These are phyloP conservation scores for Apiotrichum gamsii DNA, from an alignment of 1,284 basidiomycete genomes.

Conservation along the genomic window DNA sequence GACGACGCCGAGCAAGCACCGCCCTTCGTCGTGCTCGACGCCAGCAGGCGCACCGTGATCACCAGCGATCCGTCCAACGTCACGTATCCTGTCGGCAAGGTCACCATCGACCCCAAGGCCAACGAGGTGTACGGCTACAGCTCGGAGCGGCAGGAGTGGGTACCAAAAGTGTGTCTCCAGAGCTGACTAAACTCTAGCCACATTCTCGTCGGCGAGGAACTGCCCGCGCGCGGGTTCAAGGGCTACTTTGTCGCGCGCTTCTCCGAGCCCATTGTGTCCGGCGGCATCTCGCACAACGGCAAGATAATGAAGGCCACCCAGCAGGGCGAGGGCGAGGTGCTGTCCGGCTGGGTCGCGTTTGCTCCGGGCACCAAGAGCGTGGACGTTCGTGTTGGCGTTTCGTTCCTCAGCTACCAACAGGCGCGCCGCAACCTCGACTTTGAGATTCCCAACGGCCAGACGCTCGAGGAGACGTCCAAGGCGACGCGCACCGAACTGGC, in stretches of 20 bases:
- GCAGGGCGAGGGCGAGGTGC: slow-evolving; percentile 27
- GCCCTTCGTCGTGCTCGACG: slow-evolving; percentile 68
- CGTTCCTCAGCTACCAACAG: slow-evolving; percentile 70
- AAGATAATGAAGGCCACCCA: slow-evolving; percentile 20
- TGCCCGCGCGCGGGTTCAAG: slow-evolving; percentile 53
- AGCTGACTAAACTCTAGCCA: slow-evolving; percentile 29
- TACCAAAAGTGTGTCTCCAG: slow-evolving; percentile 49
- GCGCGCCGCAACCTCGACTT: slow-evolving; percentile 59
- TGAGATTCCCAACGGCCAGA: slow-evolving; percentile 47
- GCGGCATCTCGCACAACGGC: slow-evolving; percentile 54
- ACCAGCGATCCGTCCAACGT: slow-evolving; percentile 54
- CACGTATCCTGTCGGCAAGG: slow-evolving; percentile 57
- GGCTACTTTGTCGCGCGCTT: slow-evolving; percentile 75
- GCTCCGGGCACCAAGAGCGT: slow-evolving; percentile 47
- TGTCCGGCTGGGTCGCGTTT: slow-evolving; percentile 54
- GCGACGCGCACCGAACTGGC: slow-evolving; percentile 61
- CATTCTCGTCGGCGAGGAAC: slow-evolving; percentile 39
- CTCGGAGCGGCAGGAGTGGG: slow-evolving; percentile 67
- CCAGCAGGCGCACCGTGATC: slow-evolving; percentile 58
- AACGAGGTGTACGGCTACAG: slow-evolving; percentile 64
- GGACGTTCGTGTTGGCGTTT: slow-evolving; percentile 64
- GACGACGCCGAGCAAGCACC: slow-evolving; percentile 3
- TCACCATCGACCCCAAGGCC: slow-evolving; percentile 51
- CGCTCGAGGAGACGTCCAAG: slow-evolving; percentile 59
- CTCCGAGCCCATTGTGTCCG: slow-evolving; percentile 51